phyloP scores from a whole-genome alignment of 106 monocot genomes.

The Platanthera guangdongensis region DNA sequence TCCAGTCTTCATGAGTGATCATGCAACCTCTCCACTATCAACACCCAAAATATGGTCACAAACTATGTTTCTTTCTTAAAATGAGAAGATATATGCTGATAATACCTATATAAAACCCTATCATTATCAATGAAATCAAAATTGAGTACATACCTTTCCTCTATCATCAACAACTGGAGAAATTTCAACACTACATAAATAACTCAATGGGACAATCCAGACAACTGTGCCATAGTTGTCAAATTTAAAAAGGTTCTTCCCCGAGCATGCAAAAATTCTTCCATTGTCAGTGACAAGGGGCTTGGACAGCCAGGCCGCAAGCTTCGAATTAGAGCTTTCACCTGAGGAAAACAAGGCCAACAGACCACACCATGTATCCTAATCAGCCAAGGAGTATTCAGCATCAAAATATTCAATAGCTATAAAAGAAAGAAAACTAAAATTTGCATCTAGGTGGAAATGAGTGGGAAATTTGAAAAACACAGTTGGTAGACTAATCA shows the following conservation, averaged over 20 bases:
- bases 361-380: too few relatives aligned
- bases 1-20: background rate
- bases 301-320: conserved; percentile 16
- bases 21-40: background rate
- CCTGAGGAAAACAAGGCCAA: conserved; percentile 16
- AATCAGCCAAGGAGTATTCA: background rate
- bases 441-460: background rate
- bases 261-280: conserved; percentile 57
- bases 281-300: conserved; percentile 45
- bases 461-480: background rate
- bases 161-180: conserved; percentile 46
- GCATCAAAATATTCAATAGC: background rate
- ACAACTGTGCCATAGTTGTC: conserved; percentile 44
- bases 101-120: background rate
- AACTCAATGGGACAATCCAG: conserved; percentile 59
- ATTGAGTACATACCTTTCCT: conserved; percentile 34
- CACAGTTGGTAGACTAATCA: too few relatives aligned
- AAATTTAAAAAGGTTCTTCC: conserved; percentile 50
- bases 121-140: background rate
- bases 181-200: conserved; percentile 43
- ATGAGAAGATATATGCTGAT: background rate
- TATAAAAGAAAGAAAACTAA: background rate
- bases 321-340: conserved; percentile 2
- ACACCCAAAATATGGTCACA: background rate
- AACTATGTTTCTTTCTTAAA: background rate